Conservation (phyloP, 108 stramenopile species). For the Nannochloropsis salina region DNA sequence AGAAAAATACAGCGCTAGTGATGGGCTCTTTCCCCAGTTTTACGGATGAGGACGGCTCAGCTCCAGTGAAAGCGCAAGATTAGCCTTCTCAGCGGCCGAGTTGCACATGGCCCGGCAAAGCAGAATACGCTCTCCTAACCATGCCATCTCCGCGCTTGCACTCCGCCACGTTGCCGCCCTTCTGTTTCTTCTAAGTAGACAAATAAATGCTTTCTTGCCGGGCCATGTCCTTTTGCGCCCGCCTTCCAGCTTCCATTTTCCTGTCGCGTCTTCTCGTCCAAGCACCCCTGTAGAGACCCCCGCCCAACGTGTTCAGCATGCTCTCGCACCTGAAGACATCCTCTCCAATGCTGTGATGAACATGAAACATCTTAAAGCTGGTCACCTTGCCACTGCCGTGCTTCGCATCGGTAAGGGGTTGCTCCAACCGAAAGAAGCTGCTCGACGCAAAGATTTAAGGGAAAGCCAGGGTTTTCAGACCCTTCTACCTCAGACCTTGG, state of each 20-base stretch:
- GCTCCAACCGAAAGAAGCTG: background rate
- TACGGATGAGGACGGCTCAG: no score
- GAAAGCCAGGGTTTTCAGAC: background rate
- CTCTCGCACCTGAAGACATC: background rate
- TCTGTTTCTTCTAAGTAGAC: background rate
- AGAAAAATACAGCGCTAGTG: no score
- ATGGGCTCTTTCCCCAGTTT: no score
- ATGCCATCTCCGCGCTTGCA: background rate
- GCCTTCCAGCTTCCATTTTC: background rate
- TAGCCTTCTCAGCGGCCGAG: background rate
- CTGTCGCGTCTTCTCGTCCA: background rate
- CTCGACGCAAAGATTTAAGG: background rate
- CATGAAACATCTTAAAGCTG: background rate
- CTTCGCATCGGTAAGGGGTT: background rate
- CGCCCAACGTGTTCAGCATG: constrained; percentile 17
- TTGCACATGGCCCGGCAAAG: background rate
- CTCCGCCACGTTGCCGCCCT: background rate
- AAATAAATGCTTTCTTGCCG: background rate
- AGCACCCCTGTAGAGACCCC: background rate
- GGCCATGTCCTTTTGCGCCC: background rate
- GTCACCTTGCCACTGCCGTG: background rate
- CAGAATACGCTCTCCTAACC: background rate
- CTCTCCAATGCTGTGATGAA: background rate
- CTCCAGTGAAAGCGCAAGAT: no score
- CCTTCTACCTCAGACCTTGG: background rate